A percentile compares a stretch with the other conserved stretches of the same genome.
These are phyloP conservation scores for Trichosporon sp. DNA, from an alignment of 1,284 basidiomycete species.

Conservation along the genomic window DNA sequence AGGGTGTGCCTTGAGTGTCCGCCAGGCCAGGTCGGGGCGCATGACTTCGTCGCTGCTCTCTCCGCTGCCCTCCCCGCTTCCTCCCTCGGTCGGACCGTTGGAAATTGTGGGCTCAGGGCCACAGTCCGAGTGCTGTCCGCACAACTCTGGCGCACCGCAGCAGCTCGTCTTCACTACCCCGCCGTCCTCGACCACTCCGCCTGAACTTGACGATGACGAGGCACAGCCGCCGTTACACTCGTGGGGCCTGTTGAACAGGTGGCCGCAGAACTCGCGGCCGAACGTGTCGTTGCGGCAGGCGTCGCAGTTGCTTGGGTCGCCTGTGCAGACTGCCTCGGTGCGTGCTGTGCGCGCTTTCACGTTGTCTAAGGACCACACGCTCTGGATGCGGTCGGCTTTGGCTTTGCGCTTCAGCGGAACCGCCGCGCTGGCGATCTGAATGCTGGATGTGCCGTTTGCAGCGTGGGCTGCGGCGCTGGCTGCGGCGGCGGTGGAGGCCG, in stretches of 20 bases:
- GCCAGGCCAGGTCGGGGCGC: slow-evolving; percentile 77
- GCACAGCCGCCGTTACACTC: slow-evolving; percentile 8
- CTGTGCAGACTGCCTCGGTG: slow-evolving; percentile 42
- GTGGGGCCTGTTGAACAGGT: slow-evolving; percentile 51
- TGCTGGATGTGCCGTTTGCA: background rate
- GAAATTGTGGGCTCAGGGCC: too few relatives aligned
- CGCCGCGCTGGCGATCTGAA: slow-evolving; percentile 3
- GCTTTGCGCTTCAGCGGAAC: slow-evolving; percentile 17
- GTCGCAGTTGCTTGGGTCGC: slow-evolving; percentile 47
- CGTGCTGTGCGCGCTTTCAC: slow-evolving; percentile 13
- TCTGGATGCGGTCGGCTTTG: slow-evolving; percentile 16
- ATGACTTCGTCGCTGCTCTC: slow-evolving; percentile 49
- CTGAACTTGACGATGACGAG: slow-evolving; percentile 1
- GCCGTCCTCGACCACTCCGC: background rate
- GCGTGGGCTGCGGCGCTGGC: background rate
- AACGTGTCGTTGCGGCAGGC: slow-evolving; percentile 46
- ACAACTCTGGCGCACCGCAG: slow-evolving; percentile 40
- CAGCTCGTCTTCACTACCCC: slow-evolving; percentile 18
- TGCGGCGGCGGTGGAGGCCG: background rate
- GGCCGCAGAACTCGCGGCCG: slow-evolving; percentile 74
- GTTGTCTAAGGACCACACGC: slow-evolving; percentile 32
- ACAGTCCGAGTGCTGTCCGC: slow-evolving; percentile 20
- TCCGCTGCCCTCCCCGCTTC: background rate
- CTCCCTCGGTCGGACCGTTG: background rate
- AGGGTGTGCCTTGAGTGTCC: slow-evolving; percentile 77